Base-by-base conservation (phyloP, 331 rosid genomes). In the Stylosanthes scabra region DNA sequence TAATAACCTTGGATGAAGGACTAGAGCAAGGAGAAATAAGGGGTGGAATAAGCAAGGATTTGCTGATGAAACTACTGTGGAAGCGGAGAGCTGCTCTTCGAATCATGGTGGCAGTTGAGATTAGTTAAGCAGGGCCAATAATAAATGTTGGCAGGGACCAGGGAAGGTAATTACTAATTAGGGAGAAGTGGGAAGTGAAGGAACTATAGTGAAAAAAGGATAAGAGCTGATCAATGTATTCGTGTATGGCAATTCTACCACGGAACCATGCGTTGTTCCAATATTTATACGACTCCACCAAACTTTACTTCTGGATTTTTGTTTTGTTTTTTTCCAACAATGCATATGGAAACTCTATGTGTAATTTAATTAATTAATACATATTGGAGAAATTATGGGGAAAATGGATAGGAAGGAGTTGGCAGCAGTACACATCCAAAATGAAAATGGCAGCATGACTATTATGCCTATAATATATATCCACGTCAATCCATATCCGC, bases 1-100 rank as follows among this genome's bases (percentile, higher is more conserved):
- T 4, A 20, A 46, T 42, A 34, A 88, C 92, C 89, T 83, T 78
- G 65, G 74, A 70, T 1, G 64, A 72, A 47, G 82, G 68, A 34
- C 4, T 34, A 34, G 39, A 34, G 4, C 4, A 34, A 29, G 71
- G 55, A 5, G 15, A 25, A 63, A 34, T 65, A 14, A 25, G 47
- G 14, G 60, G 34, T 12, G 11, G 68, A 70, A 61, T 73, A 72
- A 84, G 81, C 41, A 81, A 6, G 6, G 39, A 28, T 49, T 63
- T 79, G 65, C 67, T 44, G 72, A 78, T 44, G 72, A 78, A 15
- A 51, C 65, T 61, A 51, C 65, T 61, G 14, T 67, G 45, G 37
- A 76, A 37, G 56, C 66, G 7, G 37, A 49, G 2, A 6, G 58
- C 51, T 58, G 58, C 51, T 58, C 75, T 78, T 46, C 20, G 69